A percentile compares a stretch with the other conserved stretches of the same genome.
phyloP scores from a whole-genome alignment of 2,329 filamentous ascomycete species.

The Fusarium denticulatum region DNA sequence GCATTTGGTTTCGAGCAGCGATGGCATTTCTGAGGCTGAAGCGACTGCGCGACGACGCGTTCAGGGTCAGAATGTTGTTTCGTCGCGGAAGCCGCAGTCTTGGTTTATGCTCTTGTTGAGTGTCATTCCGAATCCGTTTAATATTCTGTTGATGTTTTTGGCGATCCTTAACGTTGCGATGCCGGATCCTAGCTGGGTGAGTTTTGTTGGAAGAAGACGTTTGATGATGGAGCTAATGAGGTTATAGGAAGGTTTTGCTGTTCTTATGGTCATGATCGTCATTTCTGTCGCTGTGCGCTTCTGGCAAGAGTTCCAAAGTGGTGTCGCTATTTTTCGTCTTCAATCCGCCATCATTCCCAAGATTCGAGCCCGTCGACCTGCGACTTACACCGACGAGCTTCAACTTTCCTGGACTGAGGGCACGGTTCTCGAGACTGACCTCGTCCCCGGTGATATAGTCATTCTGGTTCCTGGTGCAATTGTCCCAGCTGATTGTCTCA shows the following conservation, averaged over 20 bases:
- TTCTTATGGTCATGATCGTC: background rate
- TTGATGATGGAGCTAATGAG: background rate
- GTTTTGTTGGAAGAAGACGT: rapidly evolving
- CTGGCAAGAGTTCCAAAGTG: constrained; percentile 4
- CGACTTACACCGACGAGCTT: background rate
- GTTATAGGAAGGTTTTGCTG: background rate
- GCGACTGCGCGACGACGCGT: background rate
- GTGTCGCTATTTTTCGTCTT: background rate
- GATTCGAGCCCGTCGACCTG: background rate
- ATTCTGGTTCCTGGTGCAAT: background rate
- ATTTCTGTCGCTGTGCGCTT: background rate
- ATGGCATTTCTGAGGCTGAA: background rate
- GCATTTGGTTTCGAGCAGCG: background rate
- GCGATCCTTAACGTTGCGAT: background rate
- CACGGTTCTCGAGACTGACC: background rate
- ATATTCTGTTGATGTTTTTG: background rate
- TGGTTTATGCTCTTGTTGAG: background rate
- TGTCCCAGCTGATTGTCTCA: background rate
- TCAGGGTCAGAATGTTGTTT: background rate
- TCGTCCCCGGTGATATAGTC: background rate
- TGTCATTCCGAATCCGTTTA: background rate
- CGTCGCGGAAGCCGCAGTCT: background rate
- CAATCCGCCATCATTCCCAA: background rate
- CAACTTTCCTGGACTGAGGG: background rate
- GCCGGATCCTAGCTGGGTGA: background rate